Conservation (phyloP, 2,329 filamentous ascomycete genomes). For the Penicillium sp. region DNA sequence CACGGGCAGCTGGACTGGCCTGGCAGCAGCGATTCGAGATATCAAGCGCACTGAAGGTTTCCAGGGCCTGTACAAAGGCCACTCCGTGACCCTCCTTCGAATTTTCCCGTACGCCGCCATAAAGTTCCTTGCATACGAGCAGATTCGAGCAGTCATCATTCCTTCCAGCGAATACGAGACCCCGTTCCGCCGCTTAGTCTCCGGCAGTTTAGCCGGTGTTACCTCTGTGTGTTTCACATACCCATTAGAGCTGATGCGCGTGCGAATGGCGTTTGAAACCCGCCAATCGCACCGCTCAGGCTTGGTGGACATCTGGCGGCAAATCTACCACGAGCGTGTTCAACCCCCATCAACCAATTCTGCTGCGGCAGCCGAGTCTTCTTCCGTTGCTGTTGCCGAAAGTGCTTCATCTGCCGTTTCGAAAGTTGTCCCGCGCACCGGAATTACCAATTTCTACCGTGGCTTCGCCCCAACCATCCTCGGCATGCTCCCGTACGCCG, state of each 20-base stretch:
- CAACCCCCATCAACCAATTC: constrained; percentile 32
- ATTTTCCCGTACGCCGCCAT: constrained; percentile 98
- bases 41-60: constrained; percentile 76
- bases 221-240: constrained; percentile 96
- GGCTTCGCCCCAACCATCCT: constrained; percentile 87
- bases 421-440: constrained; percentile 60
- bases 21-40: constrained; percentile 76
- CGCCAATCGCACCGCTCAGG: constrained; percentile 69
- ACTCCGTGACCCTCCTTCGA: constrained; percentile 87
- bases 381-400: constrained; percentile 42
- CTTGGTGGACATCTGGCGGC: constrained; percentile 72
- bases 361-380: constrained; percentile 30
- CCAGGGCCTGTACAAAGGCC: constrained; percentile 81
- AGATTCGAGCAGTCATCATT: constrained; percentile 81
- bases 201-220: constrained; percentile 61
- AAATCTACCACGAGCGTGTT: constrained; percentile 80
- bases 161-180: constrained; percentile 73
- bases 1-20: constrained; percentile 81
- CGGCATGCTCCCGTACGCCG: constrained; percentile 96
- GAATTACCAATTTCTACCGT: constrained; percentile 88
- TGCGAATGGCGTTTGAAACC: constrained; percentile 93
- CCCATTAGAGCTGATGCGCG: constrained; percentile 86
- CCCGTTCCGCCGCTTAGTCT: constrained; percentile 62
- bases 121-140: constrained; percentile 97
- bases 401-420: constrained; percentile 44